Base-by-base conservation (phyloP, 768 basidiomycete genomes). In the Kwoniella dejecticola region DNA sequence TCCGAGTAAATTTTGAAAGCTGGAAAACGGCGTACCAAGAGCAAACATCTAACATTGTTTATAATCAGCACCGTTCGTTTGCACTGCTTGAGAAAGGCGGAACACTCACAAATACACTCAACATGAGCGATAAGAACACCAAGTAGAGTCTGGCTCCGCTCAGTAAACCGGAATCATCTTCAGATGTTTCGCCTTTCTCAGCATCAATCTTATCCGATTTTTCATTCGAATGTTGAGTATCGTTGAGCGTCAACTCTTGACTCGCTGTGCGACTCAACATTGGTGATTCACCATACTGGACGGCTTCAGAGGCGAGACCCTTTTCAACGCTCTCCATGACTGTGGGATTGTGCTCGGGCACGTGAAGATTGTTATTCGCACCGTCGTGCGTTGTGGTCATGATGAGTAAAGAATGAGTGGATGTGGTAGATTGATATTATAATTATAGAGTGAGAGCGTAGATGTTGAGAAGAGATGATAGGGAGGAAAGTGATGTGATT, bases 121-220 rank as follows among this genome's bases (percentile, higher is more conserved):
- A 50, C 70, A 71, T 69, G 42, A 69, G 45, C 6, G 67, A 50
- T 17, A 69, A 31, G 65, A 72, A 72, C n/a, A 72, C 70, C 7
- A 63, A 41, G 48, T 64, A 72, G 15, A 72, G 50, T 47, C 54
- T 64, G 6, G 47, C 5, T 52, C 70, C 70, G 1, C 55, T 48
- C 36, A 72, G 26, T 24, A 60, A 23, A 29, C 62, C 62, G 30
- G 64, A 52, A 19, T 48, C 50, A 12, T 50, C 54, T 33, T 19
- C 24, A 29, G 21, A 13, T 10, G 38, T 12, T 8, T 42, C 50
- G 0, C 26, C 49, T 46, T 62, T 62, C 31, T 62, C 61, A 23
- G 44, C 27, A 46, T 57, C 55, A 24, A 38, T 41, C 17, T 33
- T 54, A n/a, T 52, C 46, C 12, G n/a, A 49, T 27, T 52, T 57